Percentiles rank a stretch among this genome's conserved stretches.
Conservation (phyloP, 2,329 filamentous ascomycete species). For the Cryphonectria radicalis region DNA sequence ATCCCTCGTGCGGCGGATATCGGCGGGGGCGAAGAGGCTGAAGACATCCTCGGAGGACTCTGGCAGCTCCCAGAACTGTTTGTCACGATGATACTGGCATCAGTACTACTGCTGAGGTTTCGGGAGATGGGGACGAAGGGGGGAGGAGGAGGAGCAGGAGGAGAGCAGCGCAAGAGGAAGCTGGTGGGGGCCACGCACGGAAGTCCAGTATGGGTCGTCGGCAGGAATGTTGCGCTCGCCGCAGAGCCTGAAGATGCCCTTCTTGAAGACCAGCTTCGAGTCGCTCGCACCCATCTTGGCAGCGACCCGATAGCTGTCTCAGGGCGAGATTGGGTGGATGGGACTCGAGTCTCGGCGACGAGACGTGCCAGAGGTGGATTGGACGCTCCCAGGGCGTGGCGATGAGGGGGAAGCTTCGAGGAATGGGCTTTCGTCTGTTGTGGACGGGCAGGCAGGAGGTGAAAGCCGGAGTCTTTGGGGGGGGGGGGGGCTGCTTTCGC, state of each 20-base stretch:
- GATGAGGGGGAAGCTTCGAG: not conserved
- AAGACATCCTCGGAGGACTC: slow-evolving; percentile 97
- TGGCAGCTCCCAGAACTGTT: slow-evolving; percentile 95
- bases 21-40: slow-evolving; percentile 86
- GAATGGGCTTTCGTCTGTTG: not conserved
- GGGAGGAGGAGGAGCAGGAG: not conserved
- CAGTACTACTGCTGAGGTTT: not conserved
- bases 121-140: not conserved
- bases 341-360: slow-evolving; percentile 7
- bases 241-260: slow-evolving; percentile 96
- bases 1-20: slow-evolving; percentile 88
- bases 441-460: not conserved
- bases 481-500: not conserved
- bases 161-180: too few species aligned
- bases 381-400: not conserved
- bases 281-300: slow-evolving; percentile 90
- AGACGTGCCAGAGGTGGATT: not conserved
- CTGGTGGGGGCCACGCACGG: slow-evolving; percentile 60
- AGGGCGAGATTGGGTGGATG: slow-evolving; percentile 1
- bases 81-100: slow-evolving; percentile 42
- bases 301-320: slow-evolving; percentile 31
- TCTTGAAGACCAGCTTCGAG: slow-evolving; percentile 98
- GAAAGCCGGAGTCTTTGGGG: not conserved
- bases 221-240: slow-evolving; percentile 86
- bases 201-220: slow-evolving; percentile 91